Conservation (phyloP, 345 rosid genomes). For the Eucalyptus decipiens region DNA sequence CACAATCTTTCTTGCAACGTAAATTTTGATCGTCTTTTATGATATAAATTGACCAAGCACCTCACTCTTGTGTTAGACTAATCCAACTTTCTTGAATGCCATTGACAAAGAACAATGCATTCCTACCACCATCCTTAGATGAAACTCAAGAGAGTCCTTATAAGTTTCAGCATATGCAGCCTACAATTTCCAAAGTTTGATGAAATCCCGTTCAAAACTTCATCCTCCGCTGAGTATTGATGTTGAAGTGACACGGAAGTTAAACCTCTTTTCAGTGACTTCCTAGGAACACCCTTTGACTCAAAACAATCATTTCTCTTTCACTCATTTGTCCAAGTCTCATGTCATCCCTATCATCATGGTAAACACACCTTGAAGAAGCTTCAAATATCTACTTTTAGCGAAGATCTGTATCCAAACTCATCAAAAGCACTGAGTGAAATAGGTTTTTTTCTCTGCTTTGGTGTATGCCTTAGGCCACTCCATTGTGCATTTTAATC, state of each 20-base stretch:
- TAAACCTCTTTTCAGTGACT: not conserved
- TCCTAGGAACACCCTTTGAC: not conserved
- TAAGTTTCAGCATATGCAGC: not conserved
- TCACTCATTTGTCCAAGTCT: not conserved
- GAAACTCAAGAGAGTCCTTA: not conserved
- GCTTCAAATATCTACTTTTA: not conserved
- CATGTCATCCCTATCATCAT: not conserved
- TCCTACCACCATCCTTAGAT: not conserved
- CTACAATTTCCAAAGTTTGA: not conserved
- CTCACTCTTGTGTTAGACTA: not conserved
- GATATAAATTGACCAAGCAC: not conserved
- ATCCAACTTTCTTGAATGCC: not conserved
- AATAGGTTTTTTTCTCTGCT: not conserved
- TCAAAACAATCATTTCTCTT: not conserved
- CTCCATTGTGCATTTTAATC: not conserved
- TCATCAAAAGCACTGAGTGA: not conserved
- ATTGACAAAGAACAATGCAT: not conserved
- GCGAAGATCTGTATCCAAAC: not conserved
- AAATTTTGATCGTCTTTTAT: not conserved
- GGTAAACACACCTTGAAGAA: not conserved
- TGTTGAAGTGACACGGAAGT: not conserved
- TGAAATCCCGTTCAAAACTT: not conserved
- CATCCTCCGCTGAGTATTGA: not conserved
- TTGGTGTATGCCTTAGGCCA: not conserved
- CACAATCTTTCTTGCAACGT: not conserved